Evolutionary conservation across 1,139 yeast species (phyloP).

Genomic region (Scheffersomyces lignicola): DNA sequence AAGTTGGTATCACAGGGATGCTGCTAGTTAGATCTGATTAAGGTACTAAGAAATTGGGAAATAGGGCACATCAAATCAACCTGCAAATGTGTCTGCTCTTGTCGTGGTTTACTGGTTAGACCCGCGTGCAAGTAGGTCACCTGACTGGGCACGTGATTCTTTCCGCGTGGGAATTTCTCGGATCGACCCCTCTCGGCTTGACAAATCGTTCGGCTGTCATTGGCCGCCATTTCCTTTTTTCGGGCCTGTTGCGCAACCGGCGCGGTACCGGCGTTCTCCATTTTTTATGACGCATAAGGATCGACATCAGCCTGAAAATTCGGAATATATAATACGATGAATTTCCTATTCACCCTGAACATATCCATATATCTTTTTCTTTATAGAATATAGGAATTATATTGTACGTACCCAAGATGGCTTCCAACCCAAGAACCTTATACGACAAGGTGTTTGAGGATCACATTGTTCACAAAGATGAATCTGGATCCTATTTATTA

Average conservation of each 20-base stretch:
- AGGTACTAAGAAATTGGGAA: background rate
- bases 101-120: background rate
- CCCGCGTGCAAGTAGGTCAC: background rate
- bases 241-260: constrained; percentile 6
- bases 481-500: constrained; percentile 78
- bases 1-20: background rate
- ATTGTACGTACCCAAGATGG: background rate
- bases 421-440: constrained; percentile 57
- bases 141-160: constrained; percentile 3
- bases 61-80: too few species aligned
- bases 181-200: constrained; percentile 3
- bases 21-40: background rate
- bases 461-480: constrained; percentile 88
- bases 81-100: background rate
- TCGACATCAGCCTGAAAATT: background rate
- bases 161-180: background rate
- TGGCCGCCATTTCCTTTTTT: constrained; percentile 8
- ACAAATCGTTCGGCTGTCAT: constrained; percentile 7
- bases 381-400: background rate
- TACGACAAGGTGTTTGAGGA: constrained; percentile 96
- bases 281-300: constrained; percentile 6
- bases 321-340: constrained; percentile 1
- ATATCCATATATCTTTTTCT: too few species aligned
- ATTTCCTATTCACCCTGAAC: constrained; percentile 1
- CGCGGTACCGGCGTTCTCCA: constrained; percentile 8